Base-by-base conservation (phyloP, 768 basidiomycete species). In the Suillus discolor region DNA sequence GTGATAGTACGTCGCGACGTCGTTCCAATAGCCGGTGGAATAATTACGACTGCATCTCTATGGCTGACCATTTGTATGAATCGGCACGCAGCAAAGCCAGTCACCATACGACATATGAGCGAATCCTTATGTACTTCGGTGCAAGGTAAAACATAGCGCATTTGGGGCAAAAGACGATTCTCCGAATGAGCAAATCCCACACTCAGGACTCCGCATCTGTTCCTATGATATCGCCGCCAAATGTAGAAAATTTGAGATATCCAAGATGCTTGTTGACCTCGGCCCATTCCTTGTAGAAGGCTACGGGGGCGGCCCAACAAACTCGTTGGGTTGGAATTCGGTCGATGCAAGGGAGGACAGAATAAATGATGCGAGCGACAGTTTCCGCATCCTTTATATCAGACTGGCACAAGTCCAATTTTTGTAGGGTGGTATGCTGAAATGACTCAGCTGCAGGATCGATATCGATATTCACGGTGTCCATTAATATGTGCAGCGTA, bases 361-460 rank as follows among this genome's bases (percentile, higher is more conserved):
- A 55, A 34, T n/a, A 55, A 6, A 55, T 55, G 12, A 55, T 55
- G 36, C 34, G 54, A 34, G 54, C 31, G 34, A 55, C 54, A 55
- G 6, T 20, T 55, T 55, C 20, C 13, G 34, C 54, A 55, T 36
- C 34, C 1, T 34, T 3, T 55, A 55, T 20, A n/a, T 36, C 20
- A 55, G 54, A 34, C 54, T 18, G 31, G 34, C 6, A n/a, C 3
- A 55, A n/a, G 34, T 55, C 31, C 34, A 55, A 55, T n/a, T 6
- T 36, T 7, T 55, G 54, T 4, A 55, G 36, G 34, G 20, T 36
- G 34, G 54, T 55, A n/a, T 36, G 31, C 36, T 55, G 54, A n/a
- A 55, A 36, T 36, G 12, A 6, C 34, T 36, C 34, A 12, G 54
- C 20, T 36, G 31, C 6, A 13, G 34, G 54, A 55, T 36, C 36